Evolutionary conservation across 768 basidiomycete genomes (phyloP).

Genomic region (Hortiboletus flavorubellus): DNA sequence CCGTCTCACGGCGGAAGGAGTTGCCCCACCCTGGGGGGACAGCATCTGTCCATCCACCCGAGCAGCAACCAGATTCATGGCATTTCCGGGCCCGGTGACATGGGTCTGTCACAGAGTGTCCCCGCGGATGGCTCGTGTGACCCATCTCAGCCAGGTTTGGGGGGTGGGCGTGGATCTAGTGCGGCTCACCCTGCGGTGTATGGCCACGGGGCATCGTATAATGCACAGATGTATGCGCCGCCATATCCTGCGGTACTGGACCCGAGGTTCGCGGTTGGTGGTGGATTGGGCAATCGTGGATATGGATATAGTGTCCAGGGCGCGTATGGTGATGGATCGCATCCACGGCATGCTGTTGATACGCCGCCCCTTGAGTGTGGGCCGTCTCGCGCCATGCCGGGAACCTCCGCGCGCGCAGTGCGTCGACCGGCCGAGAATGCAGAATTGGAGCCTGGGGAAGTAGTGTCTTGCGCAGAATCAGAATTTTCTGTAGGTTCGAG

Average conservation of each 20-base stretch:
- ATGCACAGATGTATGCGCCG: not conserved
- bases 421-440: not conserved
- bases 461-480: conserved; percentile 21
- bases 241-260: conserved; percentile 16
- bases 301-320: not conserved
- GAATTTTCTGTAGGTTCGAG: conserved; percentile 26
- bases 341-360: not conserved
- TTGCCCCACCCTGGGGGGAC: not conserved
- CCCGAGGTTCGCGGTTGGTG: conserved; percentile 4
- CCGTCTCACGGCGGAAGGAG: conserved; percentile 10
- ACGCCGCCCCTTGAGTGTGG: not conserved
- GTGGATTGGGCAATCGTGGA: not conserved
- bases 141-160: conserved; percentile 17
- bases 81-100: conserved; percentile 19
- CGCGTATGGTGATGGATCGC: not conserved
- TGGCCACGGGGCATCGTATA: not conserved
- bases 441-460: conserved; percentile 28
- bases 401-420: not conserved
- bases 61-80: conserved; percentile 15
- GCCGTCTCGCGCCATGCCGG: not conserved
- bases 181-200: conserved; percentile 7
- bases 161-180: conserved; percentile 19
- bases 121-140: conserved; percentile 9
- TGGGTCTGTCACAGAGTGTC: conserved; percentile 15
- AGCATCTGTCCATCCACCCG: not conserved